Base-by-base conservation (phyloP, 1,139 yeast species). In the Hansenula lynferdii region DNA sequence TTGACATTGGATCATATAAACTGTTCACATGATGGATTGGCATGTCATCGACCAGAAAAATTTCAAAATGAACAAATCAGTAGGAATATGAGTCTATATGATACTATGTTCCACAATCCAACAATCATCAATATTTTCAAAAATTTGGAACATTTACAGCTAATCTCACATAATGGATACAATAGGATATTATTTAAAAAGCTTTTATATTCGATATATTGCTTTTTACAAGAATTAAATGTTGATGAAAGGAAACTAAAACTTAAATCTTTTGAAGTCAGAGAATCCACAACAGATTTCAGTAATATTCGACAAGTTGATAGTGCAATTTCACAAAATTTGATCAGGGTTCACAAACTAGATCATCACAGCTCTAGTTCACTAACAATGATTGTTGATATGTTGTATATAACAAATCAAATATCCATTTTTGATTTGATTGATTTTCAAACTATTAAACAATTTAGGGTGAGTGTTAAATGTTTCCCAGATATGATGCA, bases 101-200 rank as follows among this genome's bases (percentile, higher is more conserved):
- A 41, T 30, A 18, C 23, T 2, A 36, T 41, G 19, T 41, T 41
- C 18, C 16, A 34, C 10, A 28, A 12, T 24, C 20, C 23, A 3
- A 19, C 31, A n/a, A 16, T 32, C 6, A 18, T 10, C n/a, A 12
- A 29, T 20, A 36, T 35, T 16, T 35, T 38, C 20, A 18, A 15
- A 8, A 8, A n/a, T 3, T 23, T 43, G n/a, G 22, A 37, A 6
- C n/a, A 17, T 12, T 18, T 41, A 3, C 28, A 34, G 8, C 6
- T 43, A 8, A 35, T 23, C 2, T 22, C 30, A 8, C 47, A 41
- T 35, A 31, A 41, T 36, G 43, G 44, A 1, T 32, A 37, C 19
- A 41, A 32, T 25, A 25, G 44, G 25, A 8, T 28, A 5, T 10
- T 41, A 1, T 35, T 43, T 19, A 41, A 31, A 36, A 37, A 41